Conservation (phyloP, 2,329 filamentous ascomycete genomes). For the Furcasterigmium furcatum region DNA sequence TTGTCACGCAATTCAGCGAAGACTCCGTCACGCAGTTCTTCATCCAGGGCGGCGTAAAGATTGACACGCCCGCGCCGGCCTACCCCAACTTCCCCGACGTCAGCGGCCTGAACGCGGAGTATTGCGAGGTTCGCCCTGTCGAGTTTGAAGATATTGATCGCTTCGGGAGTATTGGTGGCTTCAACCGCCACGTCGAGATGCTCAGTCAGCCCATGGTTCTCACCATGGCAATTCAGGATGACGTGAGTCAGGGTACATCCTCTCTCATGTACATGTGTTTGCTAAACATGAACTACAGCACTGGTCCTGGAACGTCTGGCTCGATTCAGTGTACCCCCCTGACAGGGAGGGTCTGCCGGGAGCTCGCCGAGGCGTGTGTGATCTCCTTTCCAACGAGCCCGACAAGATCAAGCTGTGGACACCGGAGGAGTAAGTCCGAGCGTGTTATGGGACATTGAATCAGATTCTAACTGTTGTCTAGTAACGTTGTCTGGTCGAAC, state of each 20-base stretch:
- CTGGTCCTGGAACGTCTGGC: conserved; percentile 7
- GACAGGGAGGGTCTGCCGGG: background rate
- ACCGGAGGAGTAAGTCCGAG: background rate
- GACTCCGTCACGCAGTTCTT: conserved; percentile 57
- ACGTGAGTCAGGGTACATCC: conserved; percentile 3
- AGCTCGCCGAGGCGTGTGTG: conserved; percentile 5
- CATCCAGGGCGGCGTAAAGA: conserved; percentile 54
- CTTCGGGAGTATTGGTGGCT: conserved; percentile 1
- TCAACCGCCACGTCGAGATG: background rate
- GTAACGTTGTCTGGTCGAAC: conserved; percentile 43
- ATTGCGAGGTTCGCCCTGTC: background rate
- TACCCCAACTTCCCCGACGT: background rate
- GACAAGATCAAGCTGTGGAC: background rate
- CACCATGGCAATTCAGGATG: conserved; percentile 7
- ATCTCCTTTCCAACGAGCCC: background rate
- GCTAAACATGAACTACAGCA: conserved; percentile 5
- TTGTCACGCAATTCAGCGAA: conserved; percentile 57
- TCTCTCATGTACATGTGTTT: background rate
- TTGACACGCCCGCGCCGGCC: conserved; percentile 35
- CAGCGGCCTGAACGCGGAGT: background rate
- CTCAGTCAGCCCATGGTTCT: conserved; percentile 5
- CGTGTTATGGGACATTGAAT: background rate
- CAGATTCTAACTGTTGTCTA: background rate
- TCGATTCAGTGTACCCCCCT: conserved; percentile 6
- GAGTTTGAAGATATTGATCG: background rate